These are phyloP conservation scores for Guadua angustifolia DNA, from an alignment of 176 grass and related monocot species.

Conservation along the genomic window DNA sequence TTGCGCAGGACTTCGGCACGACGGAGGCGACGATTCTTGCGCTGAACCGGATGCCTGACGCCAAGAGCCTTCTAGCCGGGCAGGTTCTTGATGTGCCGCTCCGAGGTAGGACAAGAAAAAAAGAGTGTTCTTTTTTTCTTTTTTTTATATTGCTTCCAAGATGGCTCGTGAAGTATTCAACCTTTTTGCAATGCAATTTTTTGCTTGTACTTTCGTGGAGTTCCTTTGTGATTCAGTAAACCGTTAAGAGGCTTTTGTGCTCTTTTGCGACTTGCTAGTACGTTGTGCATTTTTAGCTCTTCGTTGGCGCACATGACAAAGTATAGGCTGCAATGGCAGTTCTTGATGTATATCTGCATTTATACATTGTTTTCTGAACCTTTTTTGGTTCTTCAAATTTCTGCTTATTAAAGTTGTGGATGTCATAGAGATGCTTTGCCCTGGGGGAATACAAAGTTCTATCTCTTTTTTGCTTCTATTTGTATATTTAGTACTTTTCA, in stretches of 20 bases:
- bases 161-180: constrained; percentile 6
- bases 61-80: constrained; percentile 70
- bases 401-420: background rate
- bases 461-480: background rate
- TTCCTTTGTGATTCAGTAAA: background rate
- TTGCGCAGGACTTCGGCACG: constrained; percentile 67
- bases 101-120: constrained; percentile 41
- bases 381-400: background rate
- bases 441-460: constrained; percentile 5
- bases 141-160: background rate
- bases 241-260: background rate
- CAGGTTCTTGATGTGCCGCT: constrained; percentile 95
- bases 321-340: background rate
- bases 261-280: background rate
- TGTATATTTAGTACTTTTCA: background rate
- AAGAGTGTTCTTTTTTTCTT: background rate
- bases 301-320: background rate
- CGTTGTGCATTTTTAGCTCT: background rate
- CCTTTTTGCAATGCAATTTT: background rate
- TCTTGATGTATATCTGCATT: background rate
- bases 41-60: constrained; percentile 68
- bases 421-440: constrained; percentile 26
- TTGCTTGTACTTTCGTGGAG: background rate
- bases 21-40: constrained; percentile 54
- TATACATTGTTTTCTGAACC: background rate